Base-by-base conservation (phyloP, 139 green algal genomes). In the Nannochloris sp. region DNA sequence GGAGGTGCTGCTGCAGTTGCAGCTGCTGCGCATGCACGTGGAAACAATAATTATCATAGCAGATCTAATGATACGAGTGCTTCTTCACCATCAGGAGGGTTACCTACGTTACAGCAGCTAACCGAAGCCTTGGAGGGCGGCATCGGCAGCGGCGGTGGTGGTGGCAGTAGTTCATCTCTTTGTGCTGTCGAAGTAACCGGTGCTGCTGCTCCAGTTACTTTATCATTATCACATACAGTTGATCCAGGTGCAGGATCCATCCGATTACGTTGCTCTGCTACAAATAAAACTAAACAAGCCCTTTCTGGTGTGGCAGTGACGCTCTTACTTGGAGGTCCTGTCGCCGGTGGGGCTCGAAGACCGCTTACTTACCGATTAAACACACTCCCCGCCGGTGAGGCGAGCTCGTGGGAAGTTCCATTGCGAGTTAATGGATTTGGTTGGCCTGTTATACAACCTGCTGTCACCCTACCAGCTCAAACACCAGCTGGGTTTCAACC, bases 301-400 rank as follows among this genome's bases (percentile, higher is more conserved):
- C 53, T 77, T 29, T 35, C 46, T 23, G 70, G 70, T 2, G 53
- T 77, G 61, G 70, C 65, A 61, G 70, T 70, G 47, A 35, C 38
- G 44, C 45, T 77, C 23, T 31, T 54, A 12, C 39, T 66, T 30
- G 70, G 70, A 23, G 70, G 70, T 7, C 70, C 70, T 0, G 31
- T 77, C 23, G 70, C 63, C 14, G 35, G 45, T 4, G 59, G 54
- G 10, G n/a, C 37, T 38, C 61, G 69, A 42, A 56, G 69, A 37
- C 69, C 63, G 10, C 54, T 77, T 38, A 14, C 33, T 37, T 77
- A 55, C 54, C 33, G 39, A 32, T 45, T 77, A 44, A 54, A 59
- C 12, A 34, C 56, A 44, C 62, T 77, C 25, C 23, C 23, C 9
- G 56, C 62, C 3, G 51, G 32, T 0, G 54, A 38, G n/a, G n/a